A percentile compares a stretch with the other conserved stretches of the same genome.
Conservation (phyloP, 176 grass and related monocot genomes). For the Oryza coarctata region DNA sequence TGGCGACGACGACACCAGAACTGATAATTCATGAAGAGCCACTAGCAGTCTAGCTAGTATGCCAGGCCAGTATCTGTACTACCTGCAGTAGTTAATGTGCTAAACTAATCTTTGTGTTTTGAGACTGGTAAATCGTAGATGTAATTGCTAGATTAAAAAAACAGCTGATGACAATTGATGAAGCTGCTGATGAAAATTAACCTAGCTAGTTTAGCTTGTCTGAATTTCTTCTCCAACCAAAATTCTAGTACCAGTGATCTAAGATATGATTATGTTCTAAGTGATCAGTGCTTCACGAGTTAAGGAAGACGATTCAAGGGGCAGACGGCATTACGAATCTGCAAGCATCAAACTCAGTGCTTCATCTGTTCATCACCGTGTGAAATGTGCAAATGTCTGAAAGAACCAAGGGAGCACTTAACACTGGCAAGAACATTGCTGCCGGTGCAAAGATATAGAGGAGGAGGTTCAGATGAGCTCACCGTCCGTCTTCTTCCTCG, state of each 20-base stretch:
- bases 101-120: not conserved
- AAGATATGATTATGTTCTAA: not conserved
- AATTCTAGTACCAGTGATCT: not conserved
- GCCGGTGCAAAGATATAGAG: too few species aligned
- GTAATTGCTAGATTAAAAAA: not conserved
- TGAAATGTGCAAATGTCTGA: not conserved
- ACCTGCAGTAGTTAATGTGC: not conserved
- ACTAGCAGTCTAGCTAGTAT: too few species aligned
- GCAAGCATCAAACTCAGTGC: not conserved
- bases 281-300: not conserved
- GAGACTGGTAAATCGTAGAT: not conserved
- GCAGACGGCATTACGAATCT: not conserved
- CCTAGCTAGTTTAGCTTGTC: not conserved
- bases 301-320: not conserved
- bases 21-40: not conserved
- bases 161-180: not conserved
- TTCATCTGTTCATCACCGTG: not conserved
- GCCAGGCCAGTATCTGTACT: too few species aligned
- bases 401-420: conserved; percentile 1
- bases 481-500: not conserved
- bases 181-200: not conserved
- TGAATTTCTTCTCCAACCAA: not conserved
- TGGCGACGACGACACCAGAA: conserved; percentile 28
- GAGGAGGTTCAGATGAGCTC: not conserved
- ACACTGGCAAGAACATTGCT: not conserved